Base-by-base conservation (phyloP, 73 alveolate species). In the Blepharisma stoltei region DNA sequence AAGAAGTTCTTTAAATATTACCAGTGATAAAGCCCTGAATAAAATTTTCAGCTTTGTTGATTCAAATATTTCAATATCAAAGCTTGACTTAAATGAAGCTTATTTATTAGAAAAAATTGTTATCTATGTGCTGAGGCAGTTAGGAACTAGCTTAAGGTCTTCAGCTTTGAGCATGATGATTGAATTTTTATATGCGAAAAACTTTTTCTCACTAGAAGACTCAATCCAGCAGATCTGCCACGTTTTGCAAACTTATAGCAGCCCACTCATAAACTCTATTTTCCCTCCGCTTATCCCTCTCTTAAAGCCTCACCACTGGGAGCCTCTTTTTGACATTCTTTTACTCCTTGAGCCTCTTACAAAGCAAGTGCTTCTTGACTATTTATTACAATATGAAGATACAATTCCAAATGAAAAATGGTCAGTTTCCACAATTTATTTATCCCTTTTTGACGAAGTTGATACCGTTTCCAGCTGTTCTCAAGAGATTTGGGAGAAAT, bases 311-410 rank as follows among this genome's bases (percentile, higher is more conserved):
- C 18, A 18, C 18, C 46, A 60, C 38, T 60, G 73, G 73, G 23
- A 60, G 23, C 49, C 73, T 60, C 23, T 60, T 60, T 60, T 60
- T 11, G 73, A 60, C 23, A 60, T 60, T 20, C 23, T 60, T 14
- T 25, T 60, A 2, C 18, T 8, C 14, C 48, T 60, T 38, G 46
- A 60, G 46, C 73, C 73, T 8, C 14, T 14, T 25, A 60, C 73
- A 9, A 60, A 60, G 73, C 73, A 60, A 60, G 46, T 60, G 0
- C n/a, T 60, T 25, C 45, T 60, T 18, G 73, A 60, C 23, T 14
- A 25, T 4, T 38, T 60, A 14, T 60, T 60, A 5, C 73, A 60
- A 25, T 60, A 60, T 38, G 14, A n/a, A 25, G 23, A 60, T 8
- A 38, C 11, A 20, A 18, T 60, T 1, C 73, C 73, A 18, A 18